phyloP scores from a whole-genome alignment of 352 stramenopile species.

The Phytophthora quininea region DNA sequence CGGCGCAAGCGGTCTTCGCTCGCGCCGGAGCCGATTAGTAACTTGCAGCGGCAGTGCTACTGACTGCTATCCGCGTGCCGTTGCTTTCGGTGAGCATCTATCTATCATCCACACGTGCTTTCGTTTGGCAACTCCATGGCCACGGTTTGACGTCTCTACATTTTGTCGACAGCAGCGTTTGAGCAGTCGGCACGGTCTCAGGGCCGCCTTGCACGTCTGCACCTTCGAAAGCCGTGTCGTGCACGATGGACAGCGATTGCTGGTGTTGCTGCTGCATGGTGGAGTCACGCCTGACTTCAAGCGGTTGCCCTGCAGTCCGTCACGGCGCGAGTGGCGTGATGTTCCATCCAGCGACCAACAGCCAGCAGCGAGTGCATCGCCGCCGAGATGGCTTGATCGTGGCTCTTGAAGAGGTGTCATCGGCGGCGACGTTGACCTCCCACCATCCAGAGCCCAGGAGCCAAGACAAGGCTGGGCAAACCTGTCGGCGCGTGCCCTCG shows the following conservation, averaged over 20 bases:
- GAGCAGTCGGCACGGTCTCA: neutral
- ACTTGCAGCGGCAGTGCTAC: constrained; percentile 7
- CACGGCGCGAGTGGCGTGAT: neutral
- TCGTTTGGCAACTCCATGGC: constrained; percentile 4
- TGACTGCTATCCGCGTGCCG: constrained; percentile 1
- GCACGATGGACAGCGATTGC: neutral
- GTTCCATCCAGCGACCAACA: neutral
- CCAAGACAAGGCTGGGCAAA: too few species aligned
- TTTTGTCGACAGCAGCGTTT: neutral
- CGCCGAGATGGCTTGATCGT: neutral
- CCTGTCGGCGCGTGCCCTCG: too few species aligned
- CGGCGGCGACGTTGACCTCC: too few species aligned
- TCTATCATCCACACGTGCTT: neutral
- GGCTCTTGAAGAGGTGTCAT: neutral
- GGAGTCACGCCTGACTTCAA: neutral
- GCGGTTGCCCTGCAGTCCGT: neutral
- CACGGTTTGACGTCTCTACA: constrained; percentile 1
- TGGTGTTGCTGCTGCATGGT: neutral
- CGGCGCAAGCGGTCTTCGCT: constrained; percentile 10
- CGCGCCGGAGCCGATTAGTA: constrained; percentile 18
- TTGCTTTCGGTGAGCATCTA: constrained; percentile 18
- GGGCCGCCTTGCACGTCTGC: neutral
- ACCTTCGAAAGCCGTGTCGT: neutral
- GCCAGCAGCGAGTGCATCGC: neutral
- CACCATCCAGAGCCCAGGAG: too few species aligned